Evolutionary conservation across 306 rosid species (phyloP).

Genomic region (Corylus avellana): DNA sequence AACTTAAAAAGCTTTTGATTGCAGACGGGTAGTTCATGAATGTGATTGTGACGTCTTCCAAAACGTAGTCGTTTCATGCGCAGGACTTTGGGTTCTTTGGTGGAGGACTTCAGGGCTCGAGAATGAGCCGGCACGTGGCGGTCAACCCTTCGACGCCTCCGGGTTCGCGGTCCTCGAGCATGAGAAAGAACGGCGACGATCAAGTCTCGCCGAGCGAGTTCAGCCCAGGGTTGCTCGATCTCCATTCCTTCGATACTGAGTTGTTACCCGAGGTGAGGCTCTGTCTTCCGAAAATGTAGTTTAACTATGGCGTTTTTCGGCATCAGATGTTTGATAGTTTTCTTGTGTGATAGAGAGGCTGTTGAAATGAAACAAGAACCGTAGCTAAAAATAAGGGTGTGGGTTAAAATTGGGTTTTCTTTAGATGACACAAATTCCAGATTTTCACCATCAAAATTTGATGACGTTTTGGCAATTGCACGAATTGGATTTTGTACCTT

Average conservation of each 20-base stretch:
- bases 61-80: slow-evolving; percentile 20
- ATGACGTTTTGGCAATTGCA: background rate
- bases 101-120: slow-evolving; percentile 33
- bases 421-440: background rate
- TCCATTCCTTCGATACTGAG: slow-evolving; percentile 79
- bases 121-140: slow-evolving; percentile 20
- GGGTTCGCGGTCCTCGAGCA: slow-evolving; percentile 60
- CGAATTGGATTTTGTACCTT: background rate
- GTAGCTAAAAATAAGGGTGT: background rate
- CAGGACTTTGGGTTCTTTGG: slow-evolving; percentile 63
- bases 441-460: background rate
- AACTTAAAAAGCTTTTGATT: background rate
- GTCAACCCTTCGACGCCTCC: slow-evolving; percentile 14
- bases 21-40: too few relatives aligned
- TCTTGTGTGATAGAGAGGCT: background rate
- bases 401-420: background rate
- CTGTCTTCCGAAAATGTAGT: background rate
- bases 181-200: slow-evolving; percentile 73
- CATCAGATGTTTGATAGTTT: background rate
- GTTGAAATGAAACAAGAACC: background rate
- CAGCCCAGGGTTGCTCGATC: slow-evolving; percentile 71
- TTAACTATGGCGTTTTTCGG: background rate
- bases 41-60: background rate
- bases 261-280: slow-evolving; percentile 64
- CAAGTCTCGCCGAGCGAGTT: slow-evolving; percentile 48